phyloP scores from a whole-genome alignment of 1,139 yeast species.

The Candida pseudoviswanathii region DNA sequence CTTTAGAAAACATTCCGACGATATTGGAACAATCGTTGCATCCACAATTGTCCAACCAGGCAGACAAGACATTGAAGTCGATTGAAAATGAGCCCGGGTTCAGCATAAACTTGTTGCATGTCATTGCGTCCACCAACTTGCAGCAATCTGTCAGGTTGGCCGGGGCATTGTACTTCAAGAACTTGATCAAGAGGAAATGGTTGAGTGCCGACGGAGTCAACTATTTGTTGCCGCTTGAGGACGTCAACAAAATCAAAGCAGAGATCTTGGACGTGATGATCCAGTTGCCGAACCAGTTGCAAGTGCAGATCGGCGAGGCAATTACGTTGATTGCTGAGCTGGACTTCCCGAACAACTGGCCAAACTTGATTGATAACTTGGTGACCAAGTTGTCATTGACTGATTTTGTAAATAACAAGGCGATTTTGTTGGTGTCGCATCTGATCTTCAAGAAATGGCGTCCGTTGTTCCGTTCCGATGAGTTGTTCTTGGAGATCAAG shows the following conservation, averaged over 20 bases:
- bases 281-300: conserved; percentile 69
- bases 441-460: conserved; percentile 97
- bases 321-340: conserved; percentile 91
- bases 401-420: conserved; percentile 77
- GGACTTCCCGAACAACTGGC: conserved; percentile 94
- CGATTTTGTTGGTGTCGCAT: conserved; percentile 89
- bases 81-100: conserved; percentile 74
- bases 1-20: conserved; percentile 45
- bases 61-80: conserved; percentile 60
- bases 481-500: conserved; percentile 81
- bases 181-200: conserved; percentile 84
- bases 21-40: conserved; percentile 52
- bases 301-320: conserved; percentile 91
- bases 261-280: conserved; percentile 87
- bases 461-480: conserved; percentile 90
- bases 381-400: conserved; percentile 62
- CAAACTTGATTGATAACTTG: conserved; percentile 71
- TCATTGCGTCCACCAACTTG: conserved; percentile 66
- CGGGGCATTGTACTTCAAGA: conserved; percentile 88
- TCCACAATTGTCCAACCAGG: conserved; percentile 57
- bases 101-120: conserved; percentile 70
- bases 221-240: conserved; percentile 61
- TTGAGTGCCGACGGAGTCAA: conserved; percentile 79
- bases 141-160: conserved; percentile 72
- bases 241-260: conserved; percentile 66